These are phyloP conservation scores for Aegle marmelos DNA, from an alignment of 345 rosid genomes.

Conservation along the genomic window DNA sequence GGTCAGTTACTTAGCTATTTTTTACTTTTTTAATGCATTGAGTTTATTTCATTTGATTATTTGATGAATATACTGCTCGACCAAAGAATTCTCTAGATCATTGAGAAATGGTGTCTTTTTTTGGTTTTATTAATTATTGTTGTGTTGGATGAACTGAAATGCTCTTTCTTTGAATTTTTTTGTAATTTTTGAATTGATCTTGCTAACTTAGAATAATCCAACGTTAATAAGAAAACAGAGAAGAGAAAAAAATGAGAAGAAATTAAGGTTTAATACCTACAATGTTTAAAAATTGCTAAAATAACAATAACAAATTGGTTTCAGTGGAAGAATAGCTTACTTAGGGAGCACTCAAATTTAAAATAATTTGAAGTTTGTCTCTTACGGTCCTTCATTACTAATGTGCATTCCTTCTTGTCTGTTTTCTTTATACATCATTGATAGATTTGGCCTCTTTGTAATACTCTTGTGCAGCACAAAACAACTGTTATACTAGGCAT, in stretches of 20 bases:
- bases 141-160: background rate
- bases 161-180: background rate
- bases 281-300: background rate
- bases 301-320: background rate
- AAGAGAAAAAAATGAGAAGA: background rate
- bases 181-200: background rate
- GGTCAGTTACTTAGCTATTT: constrained; percentile 38
- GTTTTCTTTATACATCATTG: background rate
- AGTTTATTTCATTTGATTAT: background rate
- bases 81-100: background rate
- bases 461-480: constrained; percentile 54
- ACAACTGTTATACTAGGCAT: constrained; percentile 76
- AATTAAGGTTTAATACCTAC: background rate
- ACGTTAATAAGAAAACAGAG: background rate
- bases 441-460: background rate
- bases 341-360: background rate
- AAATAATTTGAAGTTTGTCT: background rate
- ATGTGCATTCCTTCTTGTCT: background rate
- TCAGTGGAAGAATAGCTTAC: background rate
- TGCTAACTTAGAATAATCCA: background rate
- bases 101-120: background rate
- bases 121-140: background rate
- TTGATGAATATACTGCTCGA: background rate
- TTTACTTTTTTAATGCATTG: constrained; percentile 1
- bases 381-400: background rate